These are phyloP conservation scores for Brassica nigra DNA, from an alignment of 345 rosid species.

Conservation along the genomic window DNA sequence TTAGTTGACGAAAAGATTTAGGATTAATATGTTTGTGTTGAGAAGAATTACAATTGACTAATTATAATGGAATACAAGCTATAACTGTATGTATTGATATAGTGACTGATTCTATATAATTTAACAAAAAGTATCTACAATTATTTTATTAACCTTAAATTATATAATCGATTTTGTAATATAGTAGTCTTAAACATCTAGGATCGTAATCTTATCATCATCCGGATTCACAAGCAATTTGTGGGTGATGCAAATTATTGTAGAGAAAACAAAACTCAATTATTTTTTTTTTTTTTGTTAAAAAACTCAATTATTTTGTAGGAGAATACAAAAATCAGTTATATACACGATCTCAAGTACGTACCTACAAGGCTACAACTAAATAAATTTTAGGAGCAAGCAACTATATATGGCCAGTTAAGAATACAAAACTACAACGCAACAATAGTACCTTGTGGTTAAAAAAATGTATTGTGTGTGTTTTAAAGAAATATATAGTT, in stretches of 20 bases:
- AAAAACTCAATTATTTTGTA: neutral
- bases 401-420: neutral
- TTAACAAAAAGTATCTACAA: neutral
- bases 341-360: neutral
- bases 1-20: neutral
- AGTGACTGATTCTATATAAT: neutral
- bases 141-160: neutral
- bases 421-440: neutral
- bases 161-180: neutral
- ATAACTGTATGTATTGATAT: neutral
- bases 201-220: neutral
- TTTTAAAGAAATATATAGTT: no score
- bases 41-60: neutral
- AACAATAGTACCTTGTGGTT: neutral
- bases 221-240: neutral
- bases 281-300: neutral
- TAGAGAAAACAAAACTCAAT: neutral
- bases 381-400: neutral
- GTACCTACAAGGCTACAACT: neutral
- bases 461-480: no score
- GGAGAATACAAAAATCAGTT: neutral
- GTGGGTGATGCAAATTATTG: neutral
- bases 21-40: neutral
- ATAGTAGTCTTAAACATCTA: neutral
- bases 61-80: neutral